Conservation (phyloP, 495 filamentous ascomycete genomes). For the Penicillium daleae region DNA sequence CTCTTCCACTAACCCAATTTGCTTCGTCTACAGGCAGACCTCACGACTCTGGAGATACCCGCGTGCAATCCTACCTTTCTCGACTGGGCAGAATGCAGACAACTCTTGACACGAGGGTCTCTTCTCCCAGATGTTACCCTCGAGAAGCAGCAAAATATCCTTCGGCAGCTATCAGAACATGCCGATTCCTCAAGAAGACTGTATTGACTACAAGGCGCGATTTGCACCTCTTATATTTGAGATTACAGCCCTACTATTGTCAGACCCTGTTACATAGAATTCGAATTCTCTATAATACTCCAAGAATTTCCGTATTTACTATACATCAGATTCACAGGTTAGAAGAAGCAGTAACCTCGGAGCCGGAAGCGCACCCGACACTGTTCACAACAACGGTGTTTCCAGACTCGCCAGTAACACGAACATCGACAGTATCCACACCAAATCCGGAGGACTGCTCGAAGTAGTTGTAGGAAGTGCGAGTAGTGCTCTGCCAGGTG, state of each 20-base stretch:
- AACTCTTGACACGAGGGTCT: too few species aligned
- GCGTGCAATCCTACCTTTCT: too few species aligned
- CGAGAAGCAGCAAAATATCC: too few species aligned
- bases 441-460: constrained; percentile 58
- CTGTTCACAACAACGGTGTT: constrained; percentile 38
- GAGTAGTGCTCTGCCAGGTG: constrained; percentile 54
- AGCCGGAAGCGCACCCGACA: constrained; percentile 28
- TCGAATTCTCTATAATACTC: background rate
- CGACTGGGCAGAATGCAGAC: too few species aligned
- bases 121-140: too few species aligned
- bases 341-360: constrained; percentile 27
- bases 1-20: too few species aligned
- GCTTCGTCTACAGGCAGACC: too few species aligned
- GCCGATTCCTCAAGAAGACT: too few species aligned
- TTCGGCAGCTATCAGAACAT: too few species aligned
- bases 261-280: background rate
- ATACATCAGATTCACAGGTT: constrained; percentile 29
- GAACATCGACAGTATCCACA: constrained; percentile 53
- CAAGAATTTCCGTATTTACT: background rate
- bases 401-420: constrained; percentile 55
- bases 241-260: background rate
- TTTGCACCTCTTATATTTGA: too few species aligned
- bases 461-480: constrained; percentile 63
- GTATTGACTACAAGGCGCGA: too few species aligned
- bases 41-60: too few species aligned